These are phyloP conservation scores for Tribonema minus DNA, from an alignment of 108 stramenopile genomes.

Conservation along the genomic window DNA sequence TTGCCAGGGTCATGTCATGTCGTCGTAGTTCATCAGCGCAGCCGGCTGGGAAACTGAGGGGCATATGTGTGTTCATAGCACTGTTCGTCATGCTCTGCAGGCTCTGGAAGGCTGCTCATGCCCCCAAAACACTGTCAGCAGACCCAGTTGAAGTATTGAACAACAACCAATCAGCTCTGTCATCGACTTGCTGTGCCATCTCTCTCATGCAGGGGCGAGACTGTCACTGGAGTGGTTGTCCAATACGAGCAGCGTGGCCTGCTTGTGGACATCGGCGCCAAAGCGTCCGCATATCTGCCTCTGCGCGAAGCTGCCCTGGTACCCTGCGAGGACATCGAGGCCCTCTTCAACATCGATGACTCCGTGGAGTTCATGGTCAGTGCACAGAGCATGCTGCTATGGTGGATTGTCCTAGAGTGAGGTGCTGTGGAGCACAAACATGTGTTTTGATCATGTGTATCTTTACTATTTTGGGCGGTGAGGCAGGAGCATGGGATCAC, in stretches of 20 bases:
- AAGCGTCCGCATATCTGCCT: conserved; percentile 84
- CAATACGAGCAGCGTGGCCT: conserved; percentile 43
- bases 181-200: neutral
- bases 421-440: no score
- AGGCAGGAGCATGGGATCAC: neutral
- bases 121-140: neutral
- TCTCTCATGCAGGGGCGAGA: conserved; percentile 37
- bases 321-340: neutral
- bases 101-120: neutral
- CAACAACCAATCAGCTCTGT: neutral
- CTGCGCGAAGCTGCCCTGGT: conserved; percentile 56
- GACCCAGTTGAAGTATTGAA: neutral
- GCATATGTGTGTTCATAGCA: neutral
- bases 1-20: no score
- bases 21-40: no score
- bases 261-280: conserved; percentile 73
- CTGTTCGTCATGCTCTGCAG: no score
- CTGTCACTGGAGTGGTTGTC: conserved; percentile 43
- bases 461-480: neutral
- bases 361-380: neutral
- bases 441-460: neutral
- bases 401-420: no score
- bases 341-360: neutral
- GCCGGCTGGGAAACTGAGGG: conserved; percentile 20
- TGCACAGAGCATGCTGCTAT: neutral